phyloP scores from a whole-genome alignment of 306 rosid species.

The Gillenia trifoliata region DNA sequence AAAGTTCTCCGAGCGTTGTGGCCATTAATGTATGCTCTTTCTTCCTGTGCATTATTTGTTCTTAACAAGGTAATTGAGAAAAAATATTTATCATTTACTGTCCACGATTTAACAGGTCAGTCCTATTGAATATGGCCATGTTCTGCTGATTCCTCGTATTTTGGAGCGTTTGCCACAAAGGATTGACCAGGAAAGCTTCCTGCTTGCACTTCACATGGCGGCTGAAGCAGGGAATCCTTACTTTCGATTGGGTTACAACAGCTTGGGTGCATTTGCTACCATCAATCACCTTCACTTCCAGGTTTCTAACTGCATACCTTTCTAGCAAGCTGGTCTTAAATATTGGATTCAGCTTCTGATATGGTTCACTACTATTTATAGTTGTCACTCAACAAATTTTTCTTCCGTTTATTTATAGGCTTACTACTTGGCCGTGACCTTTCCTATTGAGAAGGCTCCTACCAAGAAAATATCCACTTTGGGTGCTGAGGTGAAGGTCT shows the following conservation, averaged over 20 bases:
- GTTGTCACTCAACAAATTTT: background rate
- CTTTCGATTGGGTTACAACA: constrained; percentile 89
- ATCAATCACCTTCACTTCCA: constrained; percentile 98
- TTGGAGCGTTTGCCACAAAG: constrained; percentile 77
- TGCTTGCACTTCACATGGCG: constrained; percentile 88
- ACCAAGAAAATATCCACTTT: constrained; percentile 52
- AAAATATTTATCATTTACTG: constrained; percentile 1
- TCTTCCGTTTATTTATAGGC: constrained; percentile 42
- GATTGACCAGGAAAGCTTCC: constrained; percentile 74
- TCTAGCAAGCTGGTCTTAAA: background rate
- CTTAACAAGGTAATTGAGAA: background rate
- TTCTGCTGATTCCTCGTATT: constrained; percentile 74
- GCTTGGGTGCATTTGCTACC: constrained; percentile 97
- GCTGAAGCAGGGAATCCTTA: constrained; percentile 66
- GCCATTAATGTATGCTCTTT: constrained; percentile 71
- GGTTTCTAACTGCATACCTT: constrained; percentile 33
- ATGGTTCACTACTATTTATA: background rate
- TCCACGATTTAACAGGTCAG: constrained; percentile 63
- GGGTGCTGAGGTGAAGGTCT: constrained; percentile 55
- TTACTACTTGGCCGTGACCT: constrained; percentile 76
- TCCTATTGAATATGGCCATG: constrained; percentile 95
- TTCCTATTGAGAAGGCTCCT: constrained; percentile 91
- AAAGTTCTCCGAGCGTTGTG: constrained; percentile 68
- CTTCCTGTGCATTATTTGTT: background rate
- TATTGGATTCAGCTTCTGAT: background rate